Conservation (phyloP, 257 asterid genomes). For the Lavandula angustifolia region DNA sequence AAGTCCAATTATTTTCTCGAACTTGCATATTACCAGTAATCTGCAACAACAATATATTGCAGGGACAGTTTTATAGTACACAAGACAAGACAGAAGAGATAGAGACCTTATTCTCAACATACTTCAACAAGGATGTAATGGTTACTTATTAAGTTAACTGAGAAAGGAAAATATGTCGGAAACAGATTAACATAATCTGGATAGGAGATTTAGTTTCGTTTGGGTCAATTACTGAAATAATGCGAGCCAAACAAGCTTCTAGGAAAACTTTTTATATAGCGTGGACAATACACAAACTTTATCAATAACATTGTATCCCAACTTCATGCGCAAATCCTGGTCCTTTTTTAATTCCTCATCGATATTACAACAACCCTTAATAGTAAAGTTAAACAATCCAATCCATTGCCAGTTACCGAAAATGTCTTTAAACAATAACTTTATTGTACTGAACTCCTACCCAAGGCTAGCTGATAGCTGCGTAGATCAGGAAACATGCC, state of each 20-base stretch:
- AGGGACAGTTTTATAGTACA: background rate
- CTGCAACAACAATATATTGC: constrained; percentile 39
- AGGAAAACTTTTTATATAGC: too few species aligned
- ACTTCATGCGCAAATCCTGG: constrained; percentile 78
- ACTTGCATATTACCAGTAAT: constrained; percentile 68
- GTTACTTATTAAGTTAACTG: background rate
- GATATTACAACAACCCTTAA: constrained; percentile 62
- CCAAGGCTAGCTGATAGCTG: constrained; percentile 63
- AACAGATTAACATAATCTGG: constrained; percentile 1
- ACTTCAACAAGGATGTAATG: background rate
- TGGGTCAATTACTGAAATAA: background rate
- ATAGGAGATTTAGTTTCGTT: constrained; percentile 12
- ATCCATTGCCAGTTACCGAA: constrained; percentile 61
- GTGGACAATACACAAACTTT: constrained; percentile 48
- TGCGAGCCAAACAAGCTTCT: too few species aligned
- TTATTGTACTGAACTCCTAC: constrained; percentile 59
- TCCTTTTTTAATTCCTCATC: constrained; percentile 65
- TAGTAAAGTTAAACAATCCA: constrained; percentile 49
- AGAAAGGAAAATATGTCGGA: background rate
- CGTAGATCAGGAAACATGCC: constrained; percentile 28
- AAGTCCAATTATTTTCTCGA: constrained; percentile 83
- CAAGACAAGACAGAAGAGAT: too few species aligned
- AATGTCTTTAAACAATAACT: constrained; percentile 69
- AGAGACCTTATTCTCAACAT: too few species aligned
- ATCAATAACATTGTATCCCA: constrained; percentile 71